Evolutionary conservation across 2,329 filamentous ascomycete species (phyloP).

Genomic region (Fusarium oxysporum): DNA sequence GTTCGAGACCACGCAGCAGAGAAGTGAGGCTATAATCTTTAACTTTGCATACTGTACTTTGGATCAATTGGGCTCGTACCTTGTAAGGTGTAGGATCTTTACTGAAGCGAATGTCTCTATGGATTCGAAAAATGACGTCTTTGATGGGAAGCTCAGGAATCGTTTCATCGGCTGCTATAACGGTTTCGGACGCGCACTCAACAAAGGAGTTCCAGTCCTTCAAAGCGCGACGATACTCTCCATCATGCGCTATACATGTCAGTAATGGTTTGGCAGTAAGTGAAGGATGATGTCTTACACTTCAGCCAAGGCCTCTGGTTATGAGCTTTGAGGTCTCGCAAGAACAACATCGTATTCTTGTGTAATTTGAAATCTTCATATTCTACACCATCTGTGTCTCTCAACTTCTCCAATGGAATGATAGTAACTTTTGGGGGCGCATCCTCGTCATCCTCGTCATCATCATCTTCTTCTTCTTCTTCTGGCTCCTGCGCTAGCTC

Average conservation of each 20-base stretch:
- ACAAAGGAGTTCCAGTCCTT: slow-evolving; percentile 87
- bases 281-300: slow-evolving; percentile 49
- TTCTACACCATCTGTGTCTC: slow-evolving; percentile 50
- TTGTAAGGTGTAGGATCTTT: slow-evolving; percentile 91
- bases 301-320: slow-evolving; percentile 71
- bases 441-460: slow-evolving; percentile 53
- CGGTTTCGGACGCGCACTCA: slow-evolving; percentile 74
- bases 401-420: slow-evolving; percentile 52
- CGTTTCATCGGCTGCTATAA: slow-evolving; percentile 80
- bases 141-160: slow-evolving; percentile 88
- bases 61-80: slow-evolving; percentile 57
- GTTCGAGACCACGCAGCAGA: slow-evolving; percentile 89
- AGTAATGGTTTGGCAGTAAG: background rate
- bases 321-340: slow-evolving; percentile 69
- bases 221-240: slow-evolving; percentile 80
- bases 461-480: slow-evolving; percentile 48
- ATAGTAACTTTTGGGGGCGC: slow-evolving; percentile 51
- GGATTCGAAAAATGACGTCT: slow-evolving; percentile 88
- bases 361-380: slow-evolving; percentile 67
- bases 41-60: background rate
- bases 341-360: slow-evolving; percentile 68
- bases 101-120: slow-evolving; percentile 86
- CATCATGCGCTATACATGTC: slow-evolving; percentile 73
- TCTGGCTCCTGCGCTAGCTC: slow-evolving; percentile 43
- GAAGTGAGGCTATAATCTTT: slow-evolving; percentile 73